Evolutionary conservation across 495 filamentous ascomycete species (phyloP).

Genomic region (Echria macrotheca): DNA sequence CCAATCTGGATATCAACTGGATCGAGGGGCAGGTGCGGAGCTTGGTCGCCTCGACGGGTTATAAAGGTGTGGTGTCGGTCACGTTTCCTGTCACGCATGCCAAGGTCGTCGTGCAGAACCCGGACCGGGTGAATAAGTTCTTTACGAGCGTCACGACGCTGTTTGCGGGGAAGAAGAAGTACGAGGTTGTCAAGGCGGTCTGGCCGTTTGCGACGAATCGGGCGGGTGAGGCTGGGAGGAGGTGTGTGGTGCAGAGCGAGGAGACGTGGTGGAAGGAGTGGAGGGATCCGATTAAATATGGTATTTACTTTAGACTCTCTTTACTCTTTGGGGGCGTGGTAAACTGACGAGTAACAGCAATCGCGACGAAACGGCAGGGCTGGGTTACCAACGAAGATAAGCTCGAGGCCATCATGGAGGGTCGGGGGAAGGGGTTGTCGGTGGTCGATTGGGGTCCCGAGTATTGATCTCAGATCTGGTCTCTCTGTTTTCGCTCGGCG

Average conservation of each 20-base stretch:
- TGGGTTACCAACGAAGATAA: constrained; percentile 50
- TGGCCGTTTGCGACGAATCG: constrained; percentile 42
- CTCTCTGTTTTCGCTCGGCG: too few relatives aligned
- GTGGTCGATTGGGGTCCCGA: constrained; percentile 40
- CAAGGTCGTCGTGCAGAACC: constrained; percentile 43
- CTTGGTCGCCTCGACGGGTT: constrained; percentile 39
- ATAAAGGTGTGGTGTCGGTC: constrained; percentile 44
- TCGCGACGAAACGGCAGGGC: constrained; percentile 39
- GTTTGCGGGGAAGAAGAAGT: constrained; percentile 41
- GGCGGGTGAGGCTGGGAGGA: constrained; percentile 33
- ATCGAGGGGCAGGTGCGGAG: constrained; percentile 47
- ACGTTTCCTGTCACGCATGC: constrained; percentile 47
- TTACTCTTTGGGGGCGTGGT: too few relatives aligned
- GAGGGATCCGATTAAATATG: constrained; percentile 38
- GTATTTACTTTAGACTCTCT: constrained; percentile 16
- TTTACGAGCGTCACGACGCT: constrained; percentile 37
- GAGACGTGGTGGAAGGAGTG: constrained; percentile 51
- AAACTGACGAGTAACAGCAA: too few relatives aligned
- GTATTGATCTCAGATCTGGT: neutral
- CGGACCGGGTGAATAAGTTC: constrained; percentile 42
- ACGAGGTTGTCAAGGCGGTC: constrained; percentile 46
- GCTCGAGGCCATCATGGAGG: constrained; percentile 44
- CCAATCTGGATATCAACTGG: constrained; percentile 47
- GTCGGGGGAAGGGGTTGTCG: constrained; percentile 24
- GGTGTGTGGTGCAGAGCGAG: constrained; percentile 46